Evolutionary conservation across 2,329 filamentous ascomycete genomes (phyloP), one percentile per base, ranked within the genome.

Genomic region (Pseudocercospora crystallina): DNA sequence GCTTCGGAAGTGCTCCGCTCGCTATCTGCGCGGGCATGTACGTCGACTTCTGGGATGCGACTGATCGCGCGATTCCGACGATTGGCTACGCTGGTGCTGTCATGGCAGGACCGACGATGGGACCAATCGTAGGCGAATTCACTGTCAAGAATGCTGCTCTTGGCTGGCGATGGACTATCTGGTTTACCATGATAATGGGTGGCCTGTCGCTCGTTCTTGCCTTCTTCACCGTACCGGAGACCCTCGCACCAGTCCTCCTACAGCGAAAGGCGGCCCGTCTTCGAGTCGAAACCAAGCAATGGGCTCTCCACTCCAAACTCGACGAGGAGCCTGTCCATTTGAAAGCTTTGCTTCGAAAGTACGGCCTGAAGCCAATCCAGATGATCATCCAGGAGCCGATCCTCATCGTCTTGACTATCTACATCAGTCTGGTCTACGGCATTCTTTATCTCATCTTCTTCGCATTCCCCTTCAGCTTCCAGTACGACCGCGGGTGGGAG

Each of bases 381-480:
- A 61, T 65, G 61, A 74, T 90, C 5, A 75, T 90, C 7, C 65
- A 71, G 40, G 87, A 84, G 3, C 86, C 86, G 0, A 88, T 89
- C 49, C 86, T 84, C 67, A 82, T 87, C 63, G 76, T 87, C 7
- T 75, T 89, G 10, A 81, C 84, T 0, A 61, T 89, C 0, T 89
- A 88, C 62, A 82, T 83, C 2, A 81, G 77, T 43, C 87, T 89
- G 65, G 79, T 78, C 63, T 86, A 85, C 47, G 70, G 66, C 13
- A 65, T 72, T 12, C 59, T 72, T 20, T 74, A 73, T 57, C 61
- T 69, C 10, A 74, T 72, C 59, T 67, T 74, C 45, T 68, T 70
- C 13, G 69, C 69, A 4, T 66, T 80, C 3, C 11, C 63, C 0
- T 70, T 67, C 0, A 59, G 59, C 12, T 61, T 75, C 10, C 2